phyloP scores from a whole-genome alignment of 805 yeast species.

The Nakazawaea holstii region DNA sequence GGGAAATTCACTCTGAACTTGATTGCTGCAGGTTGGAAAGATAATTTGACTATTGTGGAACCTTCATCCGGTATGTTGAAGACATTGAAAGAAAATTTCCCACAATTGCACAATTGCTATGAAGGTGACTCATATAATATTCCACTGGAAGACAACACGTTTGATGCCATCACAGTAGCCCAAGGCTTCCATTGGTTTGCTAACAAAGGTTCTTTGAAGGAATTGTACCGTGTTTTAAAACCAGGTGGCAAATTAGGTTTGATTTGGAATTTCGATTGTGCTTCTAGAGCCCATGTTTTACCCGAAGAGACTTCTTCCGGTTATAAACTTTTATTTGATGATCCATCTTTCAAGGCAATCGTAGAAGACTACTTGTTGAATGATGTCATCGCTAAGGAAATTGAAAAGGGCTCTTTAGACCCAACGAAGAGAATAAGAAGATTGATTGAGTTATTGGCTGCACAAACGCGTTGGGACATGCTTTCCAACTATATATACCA shows the following conservation, averaged over 20 bases:
- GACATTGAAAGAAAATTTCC: constrained; percentile 40
- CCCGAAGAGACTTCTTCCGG: constrained; percentile 11
- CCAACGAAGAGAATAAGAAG: constrained; percentile 6
- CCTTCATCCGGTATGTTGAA: constrained; percentile 55
- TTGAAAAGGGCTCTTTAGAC: constrained; percentile 3
- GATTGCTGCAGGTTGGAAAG: constrained; percentile 30
- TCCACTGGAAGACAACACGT: constrained; percentile 37
- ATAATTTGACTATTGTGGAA: constrained; percentile 41
- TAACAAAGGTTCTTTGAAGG: constrained; percentile 40
- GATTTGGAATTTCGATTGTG: constrained; percentile 53
- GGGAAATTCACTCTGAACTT: constrained; percentile 54
- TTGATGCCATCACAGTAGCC: constrained; percentile 48
- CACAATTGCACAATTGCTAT: constrained; percentile 23
- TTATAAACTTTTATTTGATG: constrained; percentile 15
- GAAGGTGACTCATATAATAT: constrained; percentile 40
- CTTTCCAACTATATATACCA: constrained; percentile 8
- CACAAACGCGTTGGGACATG: constrained; percentile 10
- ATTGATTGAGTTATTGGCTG: constrained; percentile 6
- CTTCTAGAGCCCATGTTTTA: constrained; percentile 15
- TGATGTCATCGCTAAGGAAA: constrained; percentile 6
- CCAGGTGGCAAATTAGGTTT: constrained; percentile 45
- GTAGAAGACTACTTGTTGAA: constrained; percentile 33
- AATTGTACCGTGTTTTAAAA: constrained; percentile 45
- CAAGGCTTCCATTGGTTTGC: constrained; percentile 69
- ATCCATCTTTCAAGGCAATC: constrained; percentile 12